Evolutionary conservation across 2,329 filamentous ascomycete genomes (phyloP).

Genomic region (Calonectria crousiana): DNA sequence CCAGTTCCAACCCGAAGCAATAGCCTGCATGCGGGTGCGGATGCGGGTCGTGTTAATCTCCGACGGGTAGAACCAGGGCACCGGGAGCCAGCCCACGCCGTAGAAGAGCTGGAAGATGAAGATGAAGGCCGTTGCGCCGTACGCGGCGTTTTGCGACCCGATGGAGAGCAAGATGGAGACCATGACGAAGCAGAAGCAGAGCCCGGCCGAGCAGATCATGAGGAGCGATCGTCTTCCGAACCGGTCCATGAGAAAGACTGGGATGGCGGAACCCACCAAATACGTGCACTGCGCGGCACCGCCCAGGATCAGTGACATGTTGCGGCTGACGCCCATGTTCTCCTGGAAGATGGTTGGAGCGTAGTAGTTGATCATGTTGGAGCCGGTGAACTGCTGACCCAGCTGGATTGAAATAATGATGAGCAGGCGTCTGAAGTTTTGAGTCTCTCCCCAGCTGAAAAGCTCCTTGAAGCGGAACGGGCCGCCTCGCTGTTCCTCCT

Average conservation of each 20-base stretch:
- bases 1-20: conserved; percentile 44
- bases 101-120: conserved; percentile 59
- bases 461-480: conserved; percentile 44
- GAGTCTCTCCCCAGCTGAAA: conserved; percentile 20
- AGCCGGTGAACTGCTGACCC: conserved; percentile 44
- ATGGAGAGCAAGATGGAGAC: conserved; percentile 53
- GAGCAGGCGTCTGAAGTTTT: conserved; percentile 30
- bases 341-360: conserved; percentile 53
- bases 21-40: conserved; percentile 53
- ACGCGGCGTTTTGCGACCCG: conserved; percentile 46
- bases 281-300: conserved; percentile 57
- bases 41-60: conserved; percentile 56
- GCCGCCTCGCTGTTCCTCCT: conserved; percentile 46
- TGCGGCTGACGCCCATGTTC: conserved; percentile 54
- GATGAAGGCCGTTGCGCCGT: conserved; percentile 57
- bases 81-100: conserved; percentile 56
- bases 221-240: conserved; percentile 52
- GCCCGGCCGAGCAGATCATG: conserved; percentile 53
- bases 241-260: conserved; percentile 48
- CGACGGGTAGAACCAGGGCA: conserved; percentile 57
- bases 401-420: conserved; percentile 44
- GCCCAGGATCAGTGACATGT: conserved; percentile 65
- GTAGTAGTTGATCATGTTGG: conserved; percentile 46
- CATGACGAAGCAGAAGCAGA: conserved; percentile 58
- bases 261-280: conserved; percentile 54